Percentiles rank a stretch among this genome's conserved stretches.
phyloP scores from a whole-genome alignment of 2,329 filamentous ascomycete species.

The Trichoderma afroharzianum region DNA sequence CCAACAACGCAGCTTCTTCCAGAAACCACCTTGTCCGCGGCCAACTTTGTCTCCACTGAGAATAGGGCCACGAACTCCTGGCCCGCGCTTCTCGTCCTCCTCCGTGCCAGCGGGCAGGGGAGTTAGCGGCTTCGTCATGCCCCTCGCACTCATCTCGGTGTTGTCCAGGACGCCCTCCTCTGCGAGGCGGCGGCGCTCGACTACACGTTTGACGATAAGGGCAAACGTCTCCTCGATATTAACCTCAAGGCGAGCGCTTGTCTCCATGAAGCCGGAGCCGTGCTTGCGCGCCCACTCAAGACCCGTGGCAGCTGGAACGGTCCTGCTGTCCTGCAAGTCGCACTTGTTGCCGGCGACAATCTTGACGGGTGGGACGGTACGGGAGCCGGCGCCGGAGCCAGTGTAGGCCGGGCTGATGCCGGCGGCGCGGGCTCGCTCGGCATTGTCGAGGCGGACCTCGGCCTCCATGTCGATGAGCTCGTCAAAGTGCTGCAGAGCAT shows the following conservation, averaged over 20 bases:
- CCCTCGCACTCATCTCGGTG: conserved; percentile 45
- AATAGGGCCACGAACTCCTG: conserved; percentile 43
- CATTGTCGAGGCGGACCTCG: conserved; percentile 64
- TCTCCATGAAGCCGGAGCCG: conserved; percentile 87
- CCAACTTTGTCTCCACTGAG: conserved; percentile 43
- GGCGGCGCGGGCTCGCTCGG: conserved; percentile 47
- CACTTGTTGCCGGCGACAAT: conserved; percentile 86
- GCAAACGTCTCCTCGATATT: conserved; percentile 90
- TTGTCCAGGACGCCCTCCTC: conserved; percentile 44
- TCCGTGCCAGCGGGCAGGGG: conserved; percentile 42
- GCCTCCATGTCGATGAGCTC: conserved; percentile 80
- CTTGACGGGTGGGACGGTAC: conserved; percentile 69
- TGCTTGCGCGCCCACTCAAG: conserved; percentile 72
- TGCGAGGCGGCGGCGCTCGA: conserved; percentile 52
- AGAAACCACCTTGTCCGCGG: conserved; percentile 46
- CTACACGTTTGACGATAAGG: conserved; percentile 59
- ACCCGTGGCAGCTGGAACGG: conserved; percentile 66
- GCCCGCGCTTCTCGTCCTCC: conserved; percentile 45
- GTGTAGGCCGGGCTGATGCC: conserved; percentile 32
- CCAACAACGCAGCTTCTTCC: conserved; percentile 56
- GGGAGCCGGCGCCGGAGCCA: conserved; percentile 35
- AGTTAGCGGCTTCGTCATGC: conserved; percentile 56
- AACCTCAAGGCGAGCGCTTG: conserved; percentile 76
- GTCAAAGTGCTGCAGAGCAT: conserved; percentile 73
- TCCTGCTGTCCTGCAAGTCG: conserved; percentile 67